Evolutionary conservation across 768 basidiomycete species (phyloP), one percentile per base, ranked within the genome.

Genomic region (Lentinula edodes): DNA sequence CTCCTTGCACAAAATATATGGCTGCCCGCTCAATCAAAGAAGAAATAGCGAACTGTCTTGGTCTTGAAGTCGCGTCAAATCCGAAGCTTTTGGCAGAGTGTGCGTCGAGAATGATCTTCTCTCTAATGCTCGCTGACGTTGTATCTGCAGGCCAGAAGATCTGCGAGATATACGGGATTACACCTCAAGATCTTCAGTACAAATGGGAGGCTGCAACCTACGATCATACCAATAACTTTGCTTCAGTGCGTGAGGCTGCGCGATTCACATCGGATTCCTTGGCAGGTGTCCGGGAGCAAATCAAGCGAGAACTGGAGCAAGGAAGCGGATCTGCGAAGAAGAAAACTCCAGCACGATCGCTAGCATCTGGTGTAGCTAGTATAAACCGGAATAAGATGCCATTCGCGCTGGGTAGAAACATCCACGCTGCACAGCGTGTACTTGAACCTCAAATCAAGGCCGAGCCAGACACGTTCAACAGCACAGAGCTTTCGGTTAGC

Each of bases 191-290:
- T 52, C 76, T 92, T 18, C 78, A 77, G 43, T 91, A 77, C 72
- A 91, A 90, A 70, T 85, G 87, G 79, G 87, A 92, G 68, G 88
- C 88, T 59, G 74, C 69, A 76, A 78, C 67, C 76, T 78, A 38
- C 48, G 34, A 41, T 36, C 57, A 60, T 28, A 34, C 10, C 63
- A 73, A 63, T 5, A 48, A 48, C 46, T 58, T 74, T 4, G 72
- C 74, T 34, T 64, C 72, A 2, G 74, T 75, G 3, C 68, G 67
- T 20, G 73, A 75, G 58, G 73, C 75, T 38, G 67, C 71, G 0
- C 69, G 74, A 6, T 73, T 83, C 45, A 78, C 78, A 23, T 74
- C 80, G 62, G 85, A 89, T 60, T 80, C 82, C 3, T 71, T 79
- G 52, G 67, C 68, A 57, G 75, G 80, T 15, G 75, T 87, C 32